Evolutionary conservation across 768 basidiomycete genomes (phyloP), one percentile per base, ranked within the genome.

Genomic region (Strobilomyces dryophilus): DNA sequence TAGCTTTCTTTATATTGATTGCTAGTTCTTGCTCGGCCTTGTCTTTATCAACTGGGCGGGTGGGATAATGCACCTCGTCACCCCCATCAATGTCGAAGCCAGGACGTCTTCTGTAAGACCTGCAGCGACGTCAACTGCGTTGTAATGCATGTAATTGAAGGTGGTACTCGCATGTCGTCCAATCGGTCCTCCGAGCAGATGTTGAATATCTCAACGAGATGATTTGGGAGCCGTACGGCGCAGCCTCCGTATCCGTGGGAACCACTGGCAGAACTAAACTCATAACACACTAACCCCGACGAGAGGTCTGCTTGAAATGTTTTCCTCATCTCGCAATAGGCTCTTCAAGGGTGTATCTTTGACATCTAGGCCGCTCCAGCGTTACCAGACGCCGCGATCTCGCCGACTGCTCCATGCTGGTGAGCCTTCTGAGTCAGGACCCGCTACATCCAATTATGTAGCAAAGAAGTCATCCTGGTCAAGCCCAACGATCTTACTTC

Each of bases 1-100:
- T 98, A 4, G 97, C 97, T 70, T 99, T 99, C 81, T 99, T 99
- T 71, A 99, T 95, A 66, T 95, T 94, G 32, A 95, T 79, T 17
- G 86, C 85, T 17, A 99, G 82, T 70, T 98, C 97, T 50, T 86
- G 81, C 69, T 99, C 97, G 43, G 93, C 94, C 76, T 94, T 97
- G 66, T 98, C 97, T 77, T 92, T 98, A 76, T 98, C 95, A 24
- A 99, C 97, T 26, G 95, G 95, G 53, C 95, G 83, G 29, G 95
- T 98, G 27, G 95, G 95, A 71, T 92, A 93, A 70, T 97, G 93
- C 54, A 91, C 80, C 29, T 81, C 79, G 61, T 91, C 91, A 49
- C 87, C 86, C 15, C 58, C 62, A 59, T 90, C 89, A 52, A 86
- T 74, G 61, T 89, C 88, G 66, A 84, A 88, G 44, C 73, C 67